phyloP scores from a whole-genome alignment of 2,329 filamentous ascomycete species.

The Thielaviopsis populi region DNA sequence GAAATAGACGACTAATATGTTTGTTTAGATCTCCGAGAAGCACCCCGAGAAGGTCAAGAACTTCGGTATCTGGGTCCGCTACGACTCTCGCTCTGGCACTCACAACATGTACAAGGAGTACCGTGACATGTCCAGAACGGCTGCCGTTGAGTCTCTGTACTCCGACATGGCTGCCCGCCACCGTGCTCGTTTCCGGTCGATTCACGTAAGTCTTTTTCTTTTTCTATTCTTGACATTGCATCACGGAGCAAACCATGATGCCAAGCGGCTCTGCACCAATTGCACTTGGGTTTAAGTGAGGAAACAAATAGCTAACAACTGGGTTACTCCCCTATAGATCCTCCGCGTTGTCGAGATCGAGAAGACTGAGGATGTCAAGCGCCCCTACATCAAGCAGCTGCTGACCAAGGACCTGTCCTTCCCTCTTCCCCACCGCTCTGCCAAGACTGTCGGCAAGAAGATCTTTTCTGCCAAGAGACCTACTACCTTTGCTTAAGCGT shows the following conservation, averaged over 20 bases:
- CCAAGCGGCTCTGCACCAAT: too few species aligned
- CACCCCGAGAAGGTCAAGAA: conserved; percentile 99
- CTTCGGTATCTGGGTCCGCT: conserved; percentile 99
- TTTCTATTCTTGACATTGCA: background rate
- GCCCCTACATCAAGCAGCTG: conserved; percentile 99
- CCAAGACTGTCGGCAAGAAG: conserved; percentile 73
- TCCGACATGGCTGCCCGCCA: conserved; percentile 99
- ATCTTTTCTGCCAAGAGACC: conserved; percentile 86
- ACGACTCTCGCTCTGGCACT: conserved; percentile 98
- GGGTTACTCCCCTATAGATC: conserved; percentile 44
- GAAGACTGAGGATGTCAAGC: conserved; percentile 87
- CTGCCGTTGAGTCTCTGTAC: conserved; percentile 94
- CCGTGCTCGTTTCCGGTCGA: conserved; percentile 88
- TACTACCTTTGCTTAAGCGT: conserved; percentile 87
- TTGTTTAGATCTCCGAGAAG: conserved; percentile 82
- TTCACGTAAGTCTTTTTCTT: conserved; percentile 60
- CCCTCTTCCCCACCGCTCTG: conserved; percentile 92
- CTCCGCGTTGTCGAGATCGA: conserved; percentile 96
- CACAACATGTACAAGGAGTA: conserved; percentile 99
- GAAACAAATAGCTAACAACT: background rate
- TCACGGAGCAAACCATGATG: background rate
- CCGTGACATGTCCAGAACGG: conserved; percentile 93
- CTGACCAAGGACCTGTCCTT: conserved; percentile 89
- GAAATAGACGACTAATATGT: background rate
- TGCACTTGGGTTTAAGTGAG: too few species aligned